These are phyloP conservation scores for Fragilariopsis cylindrus DNA, from an alignment of 108 stramenopile species.

Conservation along the genomic window DNA sequence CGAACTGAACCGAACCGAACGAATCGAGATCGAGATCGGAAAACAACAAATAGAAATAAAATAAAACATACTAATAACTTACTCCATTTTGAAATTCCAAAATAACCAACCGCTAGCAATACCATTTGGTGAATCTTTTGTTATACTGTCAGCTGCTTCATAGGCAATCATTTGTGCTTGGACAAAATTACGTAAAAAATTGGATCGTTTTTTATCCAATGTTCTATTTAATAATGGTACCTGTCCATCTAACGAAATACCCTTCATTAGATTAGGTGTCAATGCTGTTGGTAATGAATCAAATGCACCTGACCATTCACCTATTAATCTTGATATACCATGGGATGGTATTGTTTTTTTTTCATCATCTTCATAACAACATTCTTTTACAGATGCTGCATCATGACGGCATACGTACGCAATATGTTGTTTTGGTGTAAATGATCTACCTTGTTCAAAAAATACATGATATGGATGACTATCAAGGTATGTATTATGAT, in stretches of 20 bases:
- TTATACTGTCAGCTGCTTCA: constrained; percentile 37
- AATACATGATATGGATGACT: constrained; percentile 74
- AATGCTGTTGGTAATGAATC: constrained; percentile 51
- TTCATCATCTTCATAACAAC: constrained; percentile 56
- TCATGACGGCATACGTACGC: constrained; percentile 58
- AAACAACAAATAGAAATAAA: neutral
- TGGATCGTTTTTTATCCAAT: constrained; percentile 34
- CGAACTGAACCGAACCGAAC: neutral
- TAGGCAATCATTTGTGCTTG: constrained; percentile 75
- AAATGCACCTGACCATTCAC: constrained; percentile 70
- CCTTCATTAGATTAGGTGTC: constrained; percentile 45
- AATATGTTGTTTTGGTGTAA: constrained; percentile 71
- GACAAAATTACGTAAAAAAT: constrained; percentile 62
- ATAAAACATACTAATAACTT: neutral
- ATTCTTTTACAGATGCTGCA: constrained; percentile 21
- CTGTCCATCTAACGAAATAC: constrained; percentile 37
- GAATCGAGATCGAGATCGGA: neutral
- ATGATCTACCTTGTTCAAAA: constrained; percentile 48
- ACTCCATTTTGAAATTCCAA: constrained; percentile 74
- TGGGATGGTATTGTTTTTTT: constrained; percentile 24
- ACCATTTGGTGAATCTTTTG: neutral
- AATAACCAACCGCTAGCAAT: constrained; percentile 66
- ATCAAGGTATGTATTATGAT: constrained; percentile 59
- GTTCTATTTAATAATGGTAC: constrained; percentile 44
- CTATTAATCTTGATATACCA: constrained; percentile 58